Evolutionary conservation across 805 yeast genomes (phyloP).

Genomic region (Sugiyamaella boreocaroliniensis): DNA sequence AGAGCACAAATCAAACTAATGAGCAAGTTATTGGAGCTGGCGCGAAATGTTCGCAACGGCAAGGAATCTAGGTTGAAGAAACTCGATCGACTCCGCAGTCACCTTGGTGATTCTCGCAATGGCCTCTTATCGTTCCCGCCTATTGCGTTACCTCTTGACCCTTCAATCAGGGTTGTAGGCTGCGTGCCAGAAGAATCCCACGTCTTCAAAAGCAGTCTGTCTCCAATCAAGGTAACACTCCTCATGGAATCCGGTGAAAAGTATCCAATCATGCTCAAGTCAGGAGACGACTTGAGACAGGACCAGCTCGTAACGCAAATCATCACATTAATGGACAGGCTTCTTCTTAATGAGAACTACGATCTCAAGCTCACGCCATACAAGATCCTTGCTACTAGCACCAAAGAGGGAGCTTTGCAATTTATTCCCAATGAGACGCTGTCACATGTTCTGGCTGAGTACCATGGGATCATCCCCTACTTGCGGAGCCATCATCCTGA

Average conservation of each 20-base stretch:
- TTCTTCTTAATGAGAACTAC: constrained; percentile 80
- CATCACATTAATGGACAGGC: constrained; percentile 81
- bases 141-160: constrained; percentile 76
- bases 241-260: constrained; percentile 45
- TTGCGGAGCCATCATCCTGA: constrained; percentile 62
- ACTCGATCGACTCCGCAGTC: constrained; percentile 57
- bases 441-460: constrained; percentile 64
- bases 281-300: constrained; percentile 92
- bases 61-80: constrained; percentile 77
- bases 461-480: constrained; percentile 64
- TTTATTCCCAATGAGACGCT: constrained; percentile 91
- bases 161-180: constrained; percentile 66
- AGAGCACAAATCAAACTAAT: constrained; percentile 64
- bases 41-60: constrained; percentile 53
- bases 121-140: constrained; percentile 42
- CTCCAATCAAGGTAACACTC: constrained; percentile 80
- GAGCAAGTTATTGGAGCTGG: constrained; percentile 54
- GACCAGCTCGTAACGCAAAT: constrained; percentile 96
- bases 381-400: constrained; percentile 81
- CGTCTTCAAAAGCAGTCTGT: constrained; percentile 85
- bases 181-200: constrained; percentile 70
- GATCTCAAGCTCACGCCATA: constrained; percentile 86
- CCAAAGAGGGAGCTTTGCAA: constrained; percentile 87
- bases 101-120: constrained; percentile 43
- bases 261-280: constrained; percentile 85